A percentile compares a stretch with the other conserved stretches of the same genome.
These are phyloP conservation scores for Lentinula raphanica DNA, from an alignment of 768 basidiomycete genomes.

Conservation along the genomic window DNA sequence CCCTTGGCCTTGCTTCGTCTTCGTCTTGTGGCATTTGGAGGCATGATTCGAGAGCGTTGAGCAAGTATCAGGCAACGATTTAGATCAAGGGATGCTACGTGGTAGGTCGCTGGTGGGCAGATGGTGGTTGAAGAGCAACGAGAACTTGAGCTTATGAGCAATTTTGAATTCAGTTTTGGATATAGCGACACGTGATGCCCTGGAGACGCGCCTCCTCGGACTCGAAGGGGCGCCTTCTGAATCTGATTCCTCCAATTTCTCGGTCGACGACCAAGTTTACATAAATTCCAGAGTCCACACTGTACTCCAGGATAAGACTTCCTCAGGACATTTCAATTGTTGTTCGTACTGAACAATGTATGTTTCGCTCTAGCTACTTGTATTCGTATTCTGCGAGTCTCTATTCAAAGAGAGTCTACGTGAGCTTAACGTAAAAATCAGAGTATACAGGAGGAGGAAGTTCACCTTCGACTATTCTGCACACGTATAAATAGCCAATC, in stretches of 20 bases:
- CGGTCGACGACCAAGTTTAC: no score
- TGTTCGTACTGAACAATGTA: no score
- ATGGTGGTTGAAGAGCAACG: not conserved
- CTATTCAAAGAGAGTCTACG: not conserved
- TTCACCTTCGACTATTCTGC: constrained; percentile 76
- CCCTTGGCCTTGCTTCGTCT: constrained; percentile 83
- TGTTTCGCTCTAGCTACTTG: no score
- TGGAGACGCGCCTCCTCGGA: not conserved
- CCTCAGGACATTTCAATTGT: not conserved
- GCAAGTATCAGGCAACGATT: not conserved
- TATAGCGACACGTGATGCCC: not conserved
- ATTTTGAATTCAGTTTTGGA: not conserved
- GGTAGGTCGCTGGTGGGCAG: not conserved
- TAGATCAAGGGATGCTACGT: not conserved
- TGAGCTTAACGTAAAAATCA: not conserved
- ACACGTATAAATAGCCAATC: constrained; percentile 95
- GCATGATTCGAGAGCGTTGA: constrained; percentile 28
- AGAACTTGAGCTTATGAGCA: not conserved
- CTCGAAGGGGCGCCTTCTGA: no score
- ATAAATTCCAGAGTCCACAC: no score
- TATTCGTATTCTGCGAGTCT: not conserved
- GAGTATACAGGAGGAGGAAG: not conserved
- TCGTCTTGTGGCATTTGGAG: constrained; percentile 38
- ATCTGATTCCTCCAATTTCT: no score
- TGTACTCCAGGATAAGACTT: no score